phyloP scores from a whole-genome alignment of 768 basidiomycete species.

The Tylopilus rubrobrunneus region DNA sequence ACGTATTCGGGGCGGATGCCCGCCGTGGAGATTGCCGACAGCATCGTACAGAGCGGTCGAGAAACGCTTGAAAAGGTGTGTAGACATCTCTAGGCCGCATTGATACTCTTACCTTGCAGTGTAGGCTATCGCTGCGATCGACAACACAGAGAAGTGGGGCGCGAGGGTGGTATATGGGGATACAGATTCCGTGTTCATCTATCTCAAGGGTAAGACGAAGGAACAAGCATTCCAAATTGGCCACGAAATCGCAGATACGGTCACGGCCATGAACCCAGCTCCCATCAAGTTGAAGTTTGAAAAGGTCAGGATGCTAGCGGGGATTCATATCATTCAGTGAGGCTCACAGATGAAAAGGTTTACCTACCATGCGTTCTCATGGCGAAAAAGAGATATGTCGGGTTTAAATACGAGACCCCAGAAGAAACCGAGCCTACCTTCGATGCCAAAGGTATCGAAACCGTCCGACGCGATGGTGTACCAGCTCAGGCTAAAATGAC shows the following conservation, averaged over 20 bases:
- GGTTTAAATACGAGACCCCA: constrained; percentile 87
- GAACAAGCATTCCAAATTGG: constrained; percentile 94
- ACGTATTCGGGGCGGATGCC: constrained; percentile 97
- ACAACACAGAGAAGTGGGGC: constrained; percentile 78
- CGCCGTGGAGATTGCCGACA: constrained; percentile 95
- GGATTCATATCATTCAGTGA: background rate
- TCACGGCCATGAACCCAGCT: constrained; percentile 83
- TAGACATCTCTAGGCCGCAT: background rate
- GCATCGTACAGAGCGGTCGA: constrained; percentile 93
- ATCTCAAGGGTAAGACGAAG: constrained; percentile 85
- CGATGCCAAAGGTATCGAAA: constrained; percentile 98
- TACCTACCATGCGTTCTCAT: constrained; percentile 93
- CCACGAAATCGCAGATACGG: constrained; percentile 83
- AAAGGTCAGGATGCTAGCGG: constrained; percentile 52
- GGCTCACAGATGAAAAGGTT: constrained; percentile 49
- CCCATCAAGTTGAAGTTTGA: constrained; percentile 98
- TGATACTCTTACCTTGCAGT: background rate
- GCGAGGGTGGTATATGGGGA: constrained; percentile 96
- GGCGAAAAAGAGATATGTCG: constrained; percentile 98
- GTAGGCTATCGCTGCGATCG: constrained; percentile 80
- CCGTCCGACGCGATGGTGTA: constrained; percentile 89
- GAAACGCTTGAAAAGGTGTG: constrained; percentile 90
- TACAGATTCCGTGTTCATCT: constrained; percentile 93
- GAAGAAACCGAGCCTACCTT: constrained; percentile 78
- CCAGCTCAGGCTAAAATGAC: constrained; percentile 91